Evolutionary conservation across 345 rosid species (phyloP).

Genomic region (Orychophragmus violaceus): DNA sequence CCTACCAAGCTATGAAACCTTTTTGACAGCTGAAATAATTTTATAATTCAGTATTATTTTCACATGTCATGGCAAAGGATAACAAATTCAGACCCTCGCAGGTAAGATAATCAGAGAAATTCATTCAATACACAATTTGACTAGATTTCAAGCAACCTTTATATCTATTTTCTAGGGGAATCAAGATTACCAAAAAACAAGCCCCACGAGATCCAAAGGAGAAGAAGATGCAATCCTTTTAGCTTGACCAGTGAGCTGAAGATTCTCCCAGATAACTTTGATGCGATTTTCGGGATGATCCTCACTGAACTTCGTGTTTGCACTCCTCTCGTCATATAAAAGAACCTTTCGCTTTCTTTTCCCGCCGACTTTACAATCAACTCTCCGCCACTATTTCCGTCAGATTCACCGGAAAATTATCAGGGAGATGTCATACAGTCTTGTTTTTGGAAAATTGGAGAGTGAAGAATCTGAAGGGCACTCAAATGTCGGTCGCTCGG

Average conservation of each 20-base stretch:
- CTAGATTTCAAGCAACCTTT: not conserved
- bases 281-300: constrained; percentile 72
- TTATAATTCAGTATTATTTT: no score
- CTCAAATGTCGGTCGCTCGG: no score
- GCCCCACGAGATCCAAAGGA: no score
- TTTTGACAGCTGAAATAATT: no score
- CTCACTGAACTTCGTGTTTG: constrained; percentile 52
- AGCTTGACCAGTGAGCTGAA: constrained; percentile 47
- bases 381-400: not conserved
- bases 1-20: no score
- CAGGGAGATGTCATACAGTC: no score
- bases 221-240: constrained; percentile 40
- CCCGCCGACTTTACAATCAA: not conserved
- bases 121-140: constrained; percentile 1
- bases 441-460: no score
- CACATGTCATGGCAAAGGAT: not conserved
- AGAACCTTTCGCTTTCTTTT: constrained; percentile 42
- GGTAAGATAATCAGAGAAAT: not conserved
- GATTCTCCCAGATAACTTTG: constrained; percentile 59
- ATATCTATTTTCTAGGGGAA: no score
- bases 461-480: no score
- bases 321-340: constrained; percentile 80
- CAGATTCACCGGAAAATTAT: not conserved
- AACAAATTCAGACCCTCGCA: not conserved
- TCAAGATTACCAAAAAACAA: no score